Conservation (phyloP, 495 filamentous ascomycete species). For the Neurospora discreta region DNA sequence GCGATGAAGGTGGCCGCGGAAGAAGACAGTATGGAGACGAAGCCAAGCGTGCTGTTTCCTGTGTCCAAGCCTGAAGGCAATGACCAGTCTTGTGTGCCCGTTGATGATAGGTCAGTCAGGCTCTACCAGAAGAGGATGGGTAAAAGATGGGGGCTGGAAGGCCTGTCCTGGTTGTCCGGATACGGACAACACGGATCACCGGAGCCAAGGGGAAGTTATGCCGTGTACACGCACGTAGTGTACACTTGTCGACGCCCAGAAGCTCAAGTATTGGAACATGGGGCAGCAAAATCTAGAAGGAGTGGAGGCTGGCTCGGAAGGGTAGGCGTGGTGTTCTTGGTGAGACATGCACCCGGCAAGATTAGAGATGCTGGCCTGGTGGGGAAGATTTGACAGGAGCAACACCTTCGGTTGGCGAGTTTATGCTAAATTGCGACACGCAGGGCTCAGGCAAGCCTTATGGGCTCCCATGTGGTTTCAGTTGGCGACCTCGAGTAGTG, state of each 20-base stretch:
- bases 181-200: not conserved
- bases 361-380: not conserved
- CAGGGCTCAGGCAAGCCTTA: conserved; percentile 13
- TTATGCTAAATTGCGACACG: conserved; percentile 23
- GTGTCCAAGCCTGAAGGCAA: not conserved
- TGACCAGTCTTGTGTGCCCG: not conserved
- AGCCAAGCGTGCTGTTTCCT: not conserved
- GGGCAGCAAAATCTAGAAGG: not conserved
- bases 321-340: not conserved
- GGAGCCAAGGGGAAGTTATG: not conserved
- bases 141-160: not conserved
- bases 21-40: not conserved
- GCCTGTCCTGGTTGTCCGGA: not conserved
- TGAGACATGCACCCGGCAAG: not conserved
- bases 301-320: not conserved
- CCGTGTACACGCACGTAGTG: not conserved
- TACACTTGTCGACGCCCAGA: not conserved
- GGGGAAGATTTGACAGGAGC: conserved; percentile 14
- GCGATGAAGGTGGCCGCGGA: not conserved
- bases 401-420: conserved; percentile 15
- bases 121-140: not conserved
- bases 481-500: not conserved
- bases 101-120: not conserved
- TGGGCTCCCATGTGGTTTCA: not conserved
- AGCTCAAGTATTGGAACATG: not conserved